A percentile compares a stretch with the other conserved stretches of the same genome.
Evolutionary conservation across 2,329 filamentous ascomycete species (phyloP).

Genomic region (Orbilia oligospora): DNA sequence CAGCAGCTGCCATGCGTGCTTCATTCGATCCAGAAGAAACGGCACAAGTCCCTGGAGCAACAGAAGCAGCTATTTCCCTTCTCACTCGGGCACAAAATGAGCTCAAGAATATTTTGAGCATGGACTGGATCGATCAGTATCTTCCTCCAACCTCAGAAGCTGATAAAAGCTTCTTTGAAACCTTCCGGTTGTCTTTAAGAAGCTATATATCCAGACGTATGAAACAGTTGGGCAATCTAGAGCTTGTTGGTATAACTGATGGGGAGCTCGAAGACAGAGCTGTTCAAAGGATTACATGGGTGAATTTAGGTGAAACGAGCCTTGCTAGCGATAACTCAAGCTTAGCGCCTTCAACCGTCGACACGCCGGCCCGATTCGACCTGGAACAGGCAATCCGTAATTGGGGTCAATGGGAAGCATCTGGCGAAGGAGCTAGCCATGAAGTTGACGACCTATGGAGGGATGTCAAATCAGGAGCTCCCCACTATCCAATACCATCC

Average conservation of each 20-base stretch:
- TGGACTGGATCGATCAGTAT: slow-evolving; percentile 56
- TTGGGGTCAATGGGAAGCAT: slow-evolving; percentile 46
- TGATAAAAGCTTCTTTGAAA: slow-evolving; percentile 1
- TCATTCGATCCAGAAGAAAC: slow-evolving; percentile 33
- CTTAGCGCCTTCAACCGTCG: not conserved
- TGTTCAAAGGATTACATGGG: slow-evolving; percentile 32
- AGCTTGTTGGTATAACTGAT: not conserved
- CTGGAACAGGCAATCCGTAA: slow-evolving; percentile 8
- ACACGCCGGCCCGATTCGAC: not conserved
- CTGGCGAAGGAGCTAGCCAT: not conserved
- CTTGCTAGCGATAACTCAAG: slow-evolving; percentile 20
- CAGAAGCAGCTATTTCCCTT: slow-evolving; percentile 40
- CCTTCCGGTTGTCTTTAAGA: slow-evolving; percentile 12
- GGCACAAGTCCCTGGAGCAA: slow-evolving; percentile 40
- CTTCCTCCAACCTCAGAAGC: slow-evolving; percentile 27
- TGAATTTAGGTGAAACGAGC: slow-evolving; percentile 9
- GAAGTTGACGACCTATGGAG: slow-evolving; percentile 48
- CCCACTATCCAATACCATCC: slow-evolving; percentile 39
- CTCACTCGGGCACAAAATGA: slow-evolving; percentile 33
- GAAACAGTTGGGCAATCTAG: not conserved
- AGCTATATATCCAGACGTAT: slow-evolving; percentile 24
- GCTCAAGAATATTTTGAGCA: slow-evolving; percentile 27
- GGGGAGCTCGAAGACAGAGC: slow-evolving; percentile 1
- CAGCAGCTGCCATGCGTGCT: slow-evolving; percentile 55
- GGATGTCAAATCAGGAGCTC: slow-evolving; percentile 49